phyloP scores from a whole-genome alignment of 257 asterid genomes.

The Solanum sitiens region DNA sequence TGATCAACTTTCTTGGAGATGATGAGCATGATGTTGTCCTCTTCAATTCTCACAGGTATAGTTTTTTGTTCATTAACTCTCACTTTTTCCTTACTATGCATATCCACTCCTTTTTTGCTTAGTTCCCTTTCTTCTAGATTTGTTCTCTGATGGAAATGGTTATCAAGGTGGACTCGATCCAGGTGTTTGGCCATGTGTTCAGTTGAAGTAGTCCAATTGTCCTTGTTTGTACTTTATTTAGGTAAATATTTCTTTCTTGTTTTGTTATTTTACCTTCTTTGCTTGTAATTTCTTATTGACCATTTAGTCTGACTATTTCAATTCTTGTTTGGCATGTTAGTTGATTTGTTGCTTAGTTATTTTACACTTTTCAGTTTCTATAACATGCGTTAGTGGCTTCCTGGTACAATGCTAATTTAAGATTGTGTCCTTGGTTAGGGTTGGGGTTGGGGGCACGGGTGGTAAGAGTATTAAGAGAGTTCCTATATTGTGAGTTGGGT shows the following conservation, averaged over 20 bases:
- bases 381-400: background rate
- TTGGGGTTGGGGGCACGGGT: background rate
- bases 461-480: background rate
- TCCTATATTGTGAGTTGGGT: background rate
- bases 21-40: background rate
- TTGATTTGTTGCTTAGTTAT: background rate
- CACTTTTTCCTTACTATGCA: background rate
- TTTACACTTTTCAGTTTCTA: background rate
- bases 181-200: background rate
- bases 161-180: background rate
- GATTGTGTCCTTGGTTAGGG: background rate
- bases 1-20: background rate
- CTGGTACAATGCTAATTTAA: too few relatives aligned
- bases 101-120: accelerated
- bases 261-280: background rate
- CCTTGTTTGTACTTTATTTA: background rate
- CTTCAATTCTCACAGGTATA: background rate
- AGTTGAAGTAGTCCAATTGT: background rate
- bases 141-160: background rate
- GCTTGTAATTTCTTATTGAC: too few relatives aligned
- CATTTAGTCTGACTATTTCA: too few relatives aligned
- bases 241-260: background rate
- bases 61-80: background rate
- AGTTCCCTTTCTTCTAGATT: too few relatives aligned
- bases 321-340: background rate